Evolutionary conservation across 306 rosid genomes (phyloP), one percentile per base, ranked within the genome.

Genomic region (Carpinus viminea): DNA sequence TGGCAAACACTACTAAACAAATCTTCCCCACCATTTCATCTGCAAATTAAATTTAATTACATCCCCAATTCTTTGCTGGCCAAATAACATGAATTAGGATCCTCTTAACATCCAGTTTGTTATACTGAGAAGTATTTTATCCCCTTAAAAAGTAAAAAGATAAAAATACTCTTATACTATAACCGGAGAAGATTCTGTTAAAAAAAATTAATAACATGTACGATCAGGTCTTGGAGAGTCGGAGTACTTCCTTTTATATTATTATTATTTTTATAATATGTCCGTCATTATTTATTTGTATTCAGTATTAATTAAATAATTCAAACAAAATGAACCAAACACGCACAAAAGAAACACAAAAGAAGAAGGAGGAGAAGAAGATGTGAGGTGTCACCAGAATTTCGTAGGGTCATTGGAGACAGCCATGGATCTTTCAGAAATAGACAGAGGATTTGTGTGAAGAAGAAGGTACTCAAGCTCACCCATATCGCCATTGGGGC

Each of bases 391-490:
- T 38, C 85, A 95, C 99, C 96, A 89, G 92, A 95, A 95, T 74
- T 83, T 81, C 18, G 56, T 48, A 60, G 99, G 93, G 79, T 90
- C 85, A 21, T 73, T 74, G 56, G 98, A 79, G 76, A 93, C 86
- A 18, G 88, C 62, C 72, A 79, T 76, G 60, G 92, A 90, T 70
- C 68, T 79, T n/a, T 92, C 83, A 10, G 89, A 75, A 45, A 90
- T 52, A 68, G 87, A 84, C 59, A 75, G 70, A 73, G 91, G 86
- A 79, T 91, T 73, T 6, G 96, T 62, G 28, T 81, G 96, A 36
- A 95, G 96, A 60, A 95, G 96, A 56, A 95, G 97, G 72, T 93
- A 95, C 75, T 95, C 99, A 28, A 95, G 97, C 76, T 95, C 91
- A 50, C 99, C 99, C 82, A 72, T 81, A 77, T 95, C 99, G 34